Conservation (phyloP, 306 rosid genomes). For the Dalbergia cultrata region DNA sequence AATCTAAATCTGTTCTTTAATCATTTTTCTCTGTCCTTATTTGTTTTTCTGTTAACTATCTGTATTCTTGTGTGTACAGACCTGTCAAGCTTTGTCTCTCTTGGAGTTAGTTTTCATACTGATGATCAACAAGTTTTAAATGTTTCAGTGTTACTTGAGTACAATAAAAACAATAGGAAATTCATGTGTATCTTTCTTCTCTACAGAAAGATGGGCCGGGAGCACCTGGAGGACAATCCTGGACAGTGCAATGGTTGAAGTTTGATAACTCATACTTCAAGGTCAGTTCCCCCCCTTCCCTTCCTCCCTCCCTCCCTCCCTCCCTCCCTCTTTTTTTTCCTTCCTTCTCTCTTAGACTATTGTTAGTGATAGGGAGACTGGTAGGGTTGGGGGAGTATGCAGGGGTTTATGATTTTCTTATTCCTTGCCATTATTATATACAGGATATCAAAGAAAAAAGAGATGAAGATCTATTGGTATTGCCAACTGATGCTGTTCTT, state of each 20-base stretch:
- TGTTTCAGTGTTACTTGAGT: background rate
- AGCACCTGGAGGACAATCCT: slow-evolving; percentile 98
- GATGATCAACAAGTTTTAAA: slow-evolving; percentile 18
- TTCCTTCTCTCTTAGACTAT: background rate
- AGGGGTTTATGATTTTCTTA: slow-evolving; percentile 37
- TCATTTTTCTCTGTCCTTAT: background rate
- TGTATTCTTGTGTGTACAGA: slow-evolving; percentile 17
- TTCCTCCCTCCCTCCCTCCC: no score
- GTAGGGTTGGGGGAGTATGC: background rate
- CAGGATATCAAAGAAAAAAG: slow-evolving; percentile 90
- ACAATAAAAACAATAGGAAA: slow-evolving; percentile 26
- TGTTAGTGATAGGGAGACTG: slow-evolving; percentile 15
- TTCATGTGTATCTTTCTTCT: slow-evolving; percentile 42
- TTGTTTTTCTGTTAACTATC: slow-evolving; percentile 8
- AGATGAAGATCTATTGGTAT: slow-evolving; percentile 86
- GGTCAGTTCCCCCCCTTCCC: slow-evolving; percentile 49
- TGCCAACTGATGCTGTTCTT: slow-evolving; percentile 96
- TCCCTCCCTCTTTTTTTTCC: background rate
- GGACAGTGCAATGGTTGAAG: slow-evolving; percentile 96
- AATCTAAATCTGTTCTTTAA: no score
- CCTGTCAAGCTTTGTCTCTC: slow-evolving; percentile 14
- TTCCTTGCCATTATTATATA: slow-evolving; percentile 46
- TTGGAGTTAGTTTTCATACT: slow-evolving; percentile 8
- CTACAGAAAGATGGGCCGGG: slow-evolving; percentile 97
- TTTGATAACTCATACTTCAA: slow-evolving; percentile 95